Base-by-base conservation (phyloP, 78 protist species). In the Creolimax fragrantissima region DNA sequence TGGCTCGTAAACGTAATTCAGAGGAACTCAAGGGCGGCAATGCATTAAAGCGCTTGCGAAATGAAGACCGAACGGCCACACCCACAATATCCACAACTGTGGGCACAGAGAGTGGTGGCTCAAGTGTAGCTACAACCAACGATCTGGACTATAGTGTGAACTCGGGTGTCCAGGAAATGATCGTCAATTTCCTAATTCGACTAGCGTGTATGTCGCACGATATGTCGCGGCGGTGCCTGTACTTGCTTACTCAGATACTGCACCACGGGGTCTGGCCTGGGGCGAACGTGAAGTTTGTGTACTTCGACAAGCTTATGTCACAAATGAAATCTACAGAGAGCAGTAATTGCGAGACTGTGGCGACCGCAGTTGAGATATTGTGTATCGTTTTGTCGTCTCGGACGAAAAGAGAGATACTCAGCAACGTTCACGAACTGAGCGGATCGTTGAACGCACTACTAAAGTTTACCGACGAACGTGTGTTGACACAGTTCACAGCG, bases 201-300 rank as follows among this genome's bases (percentile, higher is more conserved):
- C n/a, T 86, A 6, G 94, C 94, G 17, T 85, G 66, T 41, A 90
- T 32, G 44, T 45, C 35, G 43, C 84, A 84, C 44, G 90, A 88
- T 7, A 17, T 43, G 41, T 32, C 81, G 58, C 11, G 58, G 3
- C 41, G 4, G 43, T 17, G 17, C 11, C 89, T 17, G 2, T 37
- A 35, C 7, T 5, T 17, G 45, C 44, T 41, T 35, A 43, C 3
- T 4, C 89, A 17, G 45, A 35, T 17, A 24, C 89, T 41, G 2
- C 89, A 41, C 3, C 35, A 7, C 32, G 89, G 32, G 4, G 3
- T 94, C 36, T 95, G 96, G 96, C 96, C 94, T 2, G 94, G 90
- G 0, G 96, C 90, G 11, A 42, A 35, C 32, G 92, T 95, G 91
- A 95, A 95, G 66, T 91, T 44, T 47, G n/a, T 43, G 4, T 93